Conservation (phyloP, 2,329 filamentous ascomycete species). For the Dothistroma septosporum region DNA sequence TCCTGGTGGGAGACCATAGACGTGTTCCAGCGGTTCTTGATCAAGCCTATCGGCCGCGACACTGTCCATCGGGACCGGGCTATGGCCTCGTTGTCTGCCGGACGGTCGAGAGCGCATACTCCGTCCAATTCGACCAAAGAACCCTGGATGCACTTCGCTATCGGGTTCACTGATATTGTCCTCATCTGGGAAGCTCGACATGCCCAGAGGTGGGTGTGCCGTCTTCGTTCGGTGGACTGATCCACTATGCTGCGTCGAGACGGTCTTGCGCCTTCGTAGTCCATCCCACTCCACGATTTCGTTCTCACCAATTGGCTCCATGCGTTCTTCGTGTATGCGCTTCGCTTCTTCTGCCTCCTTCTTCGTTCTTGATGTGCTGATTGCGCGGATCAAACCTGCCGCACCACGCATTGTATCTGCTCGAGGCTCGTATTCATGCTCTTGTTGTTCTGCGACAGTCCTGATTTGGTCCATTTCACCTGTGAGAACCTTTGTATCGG, state of each 20-base stretch:
- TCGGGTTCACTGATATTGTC: slow-evolving; percentile 46
- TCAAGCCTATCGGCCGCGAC: slow-evolving; percentile 27
- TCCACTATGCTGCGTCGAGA: slow-evolving; percentile 32
- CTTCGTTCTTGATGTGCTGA: slow-evolving; percentile 71
- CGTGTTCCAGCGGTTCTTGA: slow-evolving; percentile 39
- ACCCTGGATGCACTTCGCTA: slow-evolving; percentile 46
- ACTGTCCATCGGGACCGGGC: slow-evolving; percentile 35
- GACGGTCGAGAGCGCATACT: slow-evolving; percentile 10
- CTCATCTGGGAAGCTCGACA: slow-evolving; percentile 74
- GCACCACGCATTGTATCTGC: slow-evolving; percentile 92
- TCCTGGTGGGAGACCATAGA: slow-evolving; percentile 49
- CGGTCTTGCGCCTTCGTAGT: slow-evolving; percentile 66
- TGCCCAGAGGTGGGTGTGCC: slow-evolving; percentile 74
- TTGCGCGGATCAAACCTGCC: slow-evolving; percentile 77
- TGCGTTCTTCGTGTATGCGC: slow-evolving; percentile 74
- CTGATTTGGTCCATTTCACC: slow-evolving; percentile 93
- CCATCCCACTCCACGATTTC: slow-evolving; percentile 90
- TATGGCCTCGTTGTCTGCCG: slow-evolving; percentile 24
- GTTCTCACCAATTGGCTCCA: slow-evolving; percentile 73
- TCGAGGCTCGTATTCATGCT: slow-evolving; percentile 93
- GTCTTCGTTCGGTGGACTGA: slow-evolving; percentile 48
- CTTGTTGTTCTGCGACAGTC: slow-evolving; percentile 89
- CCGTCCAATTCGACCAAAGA: slow-evolving; percentile 38
- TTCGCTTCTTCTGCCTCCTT: slow-evolving; percentile 76
- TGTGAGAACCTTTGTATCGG: slow-evolving; percentile 84